Evolutionary conservation across 805 yeast genomes (phyloP).

Genomic region (Candida bentonensis): DNA sequence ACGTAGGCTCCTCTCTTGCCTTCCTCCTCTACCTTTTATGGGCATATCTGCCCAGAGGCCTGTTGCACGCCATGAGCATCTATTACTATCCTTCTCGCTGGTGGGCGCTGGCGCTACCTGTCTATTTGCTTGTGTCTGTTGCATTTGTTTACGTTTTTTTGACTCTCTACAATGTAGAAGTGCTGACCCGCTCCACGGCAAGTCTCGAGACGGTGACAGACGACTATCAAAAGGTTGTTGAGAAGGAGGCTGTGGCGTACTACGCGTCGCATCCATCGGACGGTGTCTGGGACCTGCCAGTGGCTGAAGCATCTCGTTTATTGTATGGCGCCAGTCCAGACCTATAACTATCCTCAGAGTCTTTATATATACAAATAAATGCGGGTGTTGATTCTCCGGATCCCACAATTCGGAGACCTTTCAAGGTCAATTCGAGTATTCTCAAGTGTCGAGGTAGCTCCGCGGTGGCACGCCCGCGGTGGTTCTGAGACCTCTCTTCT

Average conservation of each 20-base stretch:
- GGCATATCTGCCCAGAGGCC: slow-evolving; percentile 57
- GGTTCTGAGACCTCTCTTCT: too few species aligned
- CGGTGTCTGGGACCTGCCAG: slow-evolving; percentile 79
- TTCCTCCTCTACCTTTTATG: slow-evolving; percentile 50
- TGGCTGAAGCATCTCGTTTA: slow-evolving; percentile 24
- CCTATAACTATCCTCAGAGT: background rate
- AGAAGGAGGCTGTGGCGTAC: slow-evolving; percentile 20
- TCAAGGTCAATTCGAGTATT: too few species aligned
- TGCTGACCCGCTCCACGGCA: slow-evolving; percentile 44
- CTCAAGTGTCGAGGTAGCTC: too few species aligned
- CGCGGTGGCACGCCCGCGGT: too few species aligned
- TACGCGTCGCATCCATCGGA: slow-evolving; percentile 50
- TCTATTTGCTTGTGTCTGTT: slow-evolving; percentile 57
- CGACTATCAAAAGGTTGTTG: slow-evolving; percentile 29
- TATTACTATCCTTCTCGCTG: slow-evolving; percentile 76
- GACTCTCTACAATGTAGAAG: slow-evolving; percentile 63
- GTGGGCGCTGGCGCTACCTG: slow-evolving; percentile 80
- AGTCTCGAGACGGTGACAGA: slow-evolving; percentile 58
- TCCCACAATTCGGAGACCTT: too few species aligned
- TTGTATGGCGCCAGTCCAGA: slow-evolving; percentile 11
- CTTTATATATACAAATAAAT: slow-evolving; percentile 1
- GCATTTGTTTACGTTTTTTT: slow-evolving; percentile 57
- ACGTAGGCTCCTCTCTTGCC: slow-evolving; percentile 47
- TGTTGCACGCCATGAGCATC: slow-evolving; percentile 39
- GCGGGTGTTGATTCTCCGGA: background rate